A percentile compares a stretch with the other conserved stretches of the same genome.
These are phyloP conservation scores for Ormosia semicastrata DNA, from an alignment of 306 rosid species.

Conservation along the genomic window DNA sequence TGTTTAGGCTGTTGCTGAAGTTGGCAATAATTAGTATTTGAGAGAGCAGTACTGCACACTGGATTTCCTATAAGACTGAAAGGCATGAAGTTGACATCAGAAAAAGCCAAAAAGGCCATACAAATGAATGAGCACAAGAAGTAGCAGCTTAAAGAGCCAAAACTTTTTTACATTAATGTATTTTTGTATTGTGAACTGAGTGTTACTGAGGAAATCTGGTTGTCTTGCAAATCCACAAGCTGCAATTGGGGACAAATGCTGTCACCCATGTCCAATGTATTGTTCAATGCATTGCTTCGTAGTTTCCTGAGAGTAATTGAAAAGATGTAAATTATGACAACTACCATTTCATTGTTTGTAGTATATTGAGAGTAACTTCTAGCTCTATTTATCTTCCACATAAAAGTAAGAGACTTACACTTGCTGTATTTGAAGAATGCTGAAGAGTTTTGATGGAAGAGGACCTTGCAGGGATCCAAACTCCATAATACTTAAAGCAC, in stretches of 20 bases:
- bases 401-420: constrained; percentile 58
- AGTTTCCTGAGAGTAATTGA: constrained; percentile 58
- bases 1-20: constrained; percentile 45
- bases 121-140: not conserved
- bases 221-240: constrained; percentile 83
- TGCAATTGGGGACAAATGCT: constrained; percentile 58
- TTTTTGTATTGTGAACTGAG: constrained; percentile 50
- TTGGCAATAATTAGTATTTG: constrained; percentile 57
- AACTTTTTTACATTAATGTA: constrained; percentile 60
- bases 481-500: constrained; percentile 59
- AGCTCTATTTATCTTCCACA: not conserved
- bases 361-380: not conserved
- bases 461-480: constrained; percentile 72
- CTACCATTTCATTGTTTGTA: not conserved
- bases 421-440: constrained; percentile 77
- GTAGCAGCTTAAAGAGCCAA: not conserved
- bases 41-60: constrained; percentile 48
- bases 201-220: constrained; percentile 55
- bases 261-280: constrained; percentile 67
- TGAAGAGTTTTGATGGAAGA: constrained; percentile 67
- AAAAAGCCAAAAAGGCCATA: constrained; percentile 6
- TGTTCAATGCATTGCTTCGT: constrained; percentile 59
- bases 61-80: constrained; percentile 87
- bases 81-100: constrained; percentile 25
- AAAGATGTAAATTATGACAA: not conserved